A percentile compares a stretch with the other conserved stretches of the same genome.
These are phyloP conservation scores for Brassica carinata DNA, from an alignment of 345 rosid genomes.

Conservation along the genomic window DNA sequence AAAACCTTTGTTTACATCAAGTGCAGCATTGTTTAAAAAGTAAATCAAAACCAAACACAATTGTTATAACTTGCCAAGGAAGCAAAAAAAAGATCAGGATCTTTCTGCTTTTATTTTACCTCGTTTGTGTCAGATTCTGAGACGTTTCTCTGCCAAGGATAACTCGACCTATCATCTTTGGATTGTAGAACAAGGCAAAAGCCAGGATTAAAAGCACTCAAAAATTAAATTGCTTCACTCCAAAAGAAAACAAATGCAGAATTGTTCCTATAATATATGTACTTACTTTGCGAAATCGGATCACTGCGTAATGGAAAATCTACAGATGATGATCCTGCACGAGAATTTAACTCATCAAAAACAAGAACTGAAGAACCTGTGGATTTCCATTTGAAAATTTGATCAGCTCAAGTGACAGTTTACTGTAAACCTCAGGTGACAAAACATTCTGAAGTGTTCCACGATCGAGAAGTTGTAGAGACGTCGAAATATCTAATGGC, in stretches of 20 bases:
- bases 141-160: conserved; percentile 39
- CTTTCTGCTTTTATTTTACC: conserved; percentile 40
- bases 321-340: conserved; percentile 18
- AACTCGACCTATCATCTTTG: conserved; percentile 40
- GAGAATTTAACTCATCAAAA: background rate
- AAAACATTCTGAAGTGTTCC: background rate
- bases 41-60: background rate
- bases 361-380: background rate
- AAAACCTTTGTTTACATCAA: too few relatives aligned
- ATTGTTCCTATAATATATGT: background rate
- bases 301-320: conserved; percentile 27
- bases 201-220: background rate
- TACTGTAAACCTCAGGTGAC: too few relatives aligned
- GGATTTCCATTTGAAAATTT: too few relatives aligned
- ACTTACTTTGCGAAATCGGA: conserved; percentile 41
- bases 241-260: conserved; percentile 18
- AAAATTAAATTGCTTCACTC: background rate
- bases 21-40: too few relatives aligned
- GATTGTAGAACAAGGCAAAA: background rate
- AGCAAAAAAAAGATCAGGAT: background rate
- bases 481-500: conserved; percentile 23
- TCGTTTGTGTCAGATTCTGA: conserved; percentile 47
- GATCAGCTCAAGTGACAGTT: too few relatives aligned
- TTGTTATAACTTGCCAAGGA: conserved; percentile 15
- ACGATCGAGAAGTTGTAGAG: background rate